phyloP scores from a whole-genome alignment of 306 rosid species.

The Begonia fuchsioides region DNA sequence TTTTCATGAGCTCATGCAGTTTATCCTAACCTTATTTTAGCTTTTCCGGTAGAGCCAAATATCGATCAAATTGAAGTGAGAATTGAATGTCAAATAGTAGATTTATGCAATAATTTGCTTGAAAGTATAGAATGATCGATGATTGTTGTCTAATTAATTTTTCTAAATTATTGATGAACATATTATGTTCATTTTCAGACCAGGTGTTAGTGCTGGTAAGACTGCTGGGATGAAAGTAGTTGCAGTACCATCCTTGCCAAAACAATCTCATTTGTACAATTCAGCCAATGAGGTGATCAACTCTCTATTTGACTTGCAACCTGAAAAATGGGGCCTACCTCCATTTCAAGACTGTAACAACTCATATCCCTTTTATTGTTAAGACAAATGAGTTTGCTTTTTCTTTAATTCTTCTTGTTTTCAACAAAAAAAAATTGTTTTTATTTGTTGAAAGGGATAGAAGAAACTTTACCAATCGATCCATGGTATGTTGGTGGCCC shows the following conservation, averaged over 20 bases:
- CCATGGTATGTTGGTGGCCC: constrained; percentile 84
- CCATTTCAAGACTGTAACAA: constrained; percentile 84
- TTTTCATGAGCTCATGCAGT: too few species aligned
- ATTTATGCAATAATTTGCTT: background rate
- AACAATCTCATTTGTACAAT: constrained; percentile 58
- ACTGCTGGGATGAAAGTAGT: constrained; percentile 85
- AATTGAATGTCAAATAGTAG: background rate
- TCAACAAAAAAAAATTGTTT: constrained; percentile 6
- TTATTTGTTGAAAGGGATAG: constrained; percentile 66
- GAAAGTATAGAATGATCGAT: background rate
- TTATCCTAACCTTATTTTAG: background rate
- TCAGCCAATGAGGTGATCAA: constrained; percentile 81
- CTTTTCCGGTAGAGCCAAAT: too few species aligned
- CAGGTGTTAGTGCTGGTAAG: constrained; percentile 81
- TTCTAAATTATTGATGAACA: constrained; percentile 10
- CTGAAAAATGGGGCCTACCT: constrained; percentile 94
- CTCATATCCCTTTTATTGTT: constrained; percentile 18
- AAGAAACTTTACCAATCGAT: constrained; percentile 61
- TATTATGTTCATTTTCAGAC: constrained; percentile 33
- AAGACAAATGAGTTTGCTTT: constrained; percentile 15
- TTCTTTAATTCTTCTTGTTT: constrained; percentile 11
- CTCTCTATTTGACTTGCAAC: constrained; percentile 80
- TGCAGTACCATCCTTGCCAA: constrained; percentile 87
- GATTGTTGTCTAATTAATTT: background rate
- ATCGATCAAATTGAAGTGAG: too few species aligned